A percentile compares a stretch with the other conserved stretches of the same genome.
Evolutionary conservation across 2,329 filamentous ascomycete genomes (phyloP).

Genomic region (Talaromyces funiculosus): DNA sequence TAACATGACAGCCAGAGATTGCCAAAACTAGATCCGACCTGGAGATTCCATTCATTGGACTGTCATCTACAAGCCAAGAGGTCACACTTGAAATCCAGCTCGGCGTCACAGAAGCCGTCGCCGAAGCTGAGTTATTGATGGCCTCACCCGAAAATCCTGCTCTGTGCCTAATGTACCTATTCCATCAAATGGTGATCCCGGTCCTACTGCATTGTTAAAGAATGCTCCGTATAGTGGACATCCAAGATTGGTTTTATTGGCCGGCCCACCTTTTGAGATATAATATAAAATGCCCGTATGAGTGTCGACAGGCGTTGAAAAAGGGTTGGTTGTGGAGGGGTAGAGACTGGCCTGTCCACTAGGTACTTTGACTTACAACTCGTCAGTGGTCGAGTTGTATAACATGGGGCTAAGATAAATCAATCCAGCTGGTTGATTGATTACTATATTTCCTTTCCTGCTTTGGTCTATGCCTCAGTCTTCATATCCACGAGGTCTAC

Average conservation of each 20-base stretch:
- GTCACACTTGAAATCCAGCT: neutral
- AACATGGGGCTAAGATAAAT: neutral
- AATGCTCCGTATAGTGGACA: constrained; percentile 3
- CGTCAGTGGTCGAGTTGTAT: neutral
- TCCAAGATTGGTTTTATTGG: constrained; percentile 9
- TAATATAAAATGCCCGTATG: constrained; percentile 2
- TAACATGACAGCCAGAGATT: constrained; percentile 14
- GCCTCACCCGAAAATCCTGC: neutral
- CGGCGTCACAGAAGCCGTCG: neutral
- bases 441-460: too few species aligned
- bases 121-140: neutral
- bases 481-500: too few species aligned
- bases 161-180: constrained; percentile 28
- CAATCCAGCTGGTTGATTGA: neutral
- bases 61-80: neutral
- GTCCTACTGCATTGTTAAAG: constrained; percentile 5
- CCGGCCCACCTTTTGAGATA: constrained; percentile 2
- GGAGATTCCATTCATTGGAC: constrained; percentile 1
- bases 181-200: constrained; percentile 8
- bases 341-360: constrained; percentile 3
- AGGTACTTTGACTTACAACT: constrained; percentile 6
- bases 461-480: too few species aligned
- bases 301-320: constrained; percentile 1
- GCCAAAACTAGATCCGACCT: neutral
- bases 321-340: neutral